Conservation (phyloP, 2,329 filamentous ascomycete genomes). For the Colletotrichum sp. region DNA sequence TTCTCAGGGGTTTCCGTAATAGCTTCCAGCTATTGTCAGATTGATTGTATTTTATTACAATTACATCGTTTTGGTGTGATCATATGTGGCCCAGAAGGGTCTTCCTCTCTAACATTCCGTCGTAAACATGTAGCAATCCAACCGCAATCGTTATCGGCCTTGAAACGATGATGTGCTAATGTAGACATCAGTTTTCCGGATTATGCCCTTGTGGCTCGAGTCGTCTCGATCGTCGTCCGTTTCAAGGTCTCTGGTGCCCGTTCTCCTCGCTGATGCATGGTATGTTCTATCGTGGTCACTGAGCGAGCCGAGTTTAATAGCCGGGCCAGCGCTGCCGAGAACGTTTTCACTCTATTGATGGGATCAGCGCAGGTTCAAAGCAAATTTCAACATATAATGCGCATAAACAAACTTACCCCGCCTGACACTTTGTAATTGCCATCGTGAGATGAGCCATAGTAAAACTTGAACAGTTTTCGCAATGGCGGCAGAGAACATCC, state of each 20-base stretch:
- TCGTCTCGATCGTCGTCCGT: background rate
- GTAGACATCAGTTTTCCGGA: background rate
- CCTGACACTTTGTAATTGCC: background rate
- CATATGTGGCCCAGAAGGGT: background rate
- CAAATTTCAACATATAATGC: too few species aligned
- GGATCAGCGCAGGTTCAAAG: too few species aligned
- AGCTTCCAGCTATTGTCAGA: background rate
- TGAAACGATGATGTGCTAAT: background rate
- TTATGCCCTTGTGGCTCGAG: constrained; percentile 5
- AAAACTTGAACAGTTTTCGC: background rate
- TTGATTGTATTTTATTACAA: rapidly evolving
- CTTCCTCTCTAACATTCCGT: background rate
- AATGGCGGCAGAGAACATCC: background rate
- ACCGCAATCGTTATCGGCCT: background rate
- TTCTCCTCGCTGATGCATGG: background rate
- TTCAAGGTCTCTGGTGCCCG: background rate
- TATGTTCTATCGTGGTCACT: background rate
- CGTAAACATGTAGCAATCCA: background rate
- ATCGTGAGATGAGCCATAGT: background rate
- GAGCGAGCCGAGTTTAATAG: constrained; percentile 5
- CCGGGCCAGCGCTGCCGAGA: constrained; percentile 1
- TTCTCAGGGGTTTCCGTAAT: rapidly evolving
- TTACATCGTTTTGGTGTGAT: background rate
- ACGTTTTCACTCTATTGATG: background rate
- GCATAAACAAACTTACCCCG: background rate